Conservation (phyloP, 371 early-diverging fungal genomes). For the Rhizopus sp. region DNA sequence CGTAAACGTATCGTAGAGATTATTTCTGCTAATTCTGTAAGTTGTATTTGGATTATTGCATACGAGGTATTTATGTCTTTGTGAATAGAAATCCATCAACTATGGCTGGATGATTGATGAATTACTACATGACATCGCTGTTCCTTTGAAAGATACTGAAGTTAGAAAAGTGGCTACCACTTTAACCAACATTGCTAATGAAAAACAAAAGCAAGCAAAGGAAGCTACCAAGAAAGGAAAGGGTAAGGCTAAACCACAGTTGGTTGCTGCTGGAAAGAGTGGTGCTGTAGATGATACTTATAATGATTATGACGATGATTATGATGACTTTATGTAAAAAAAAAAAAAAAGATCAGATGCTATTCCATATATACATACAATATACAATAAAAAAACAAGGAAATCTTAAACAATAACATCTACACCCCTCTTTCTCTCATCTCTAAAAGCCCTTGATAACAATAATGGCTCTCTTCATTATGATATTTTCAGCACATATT, state of each 20-base stretch:
- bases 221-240: slow-evolving; percentile 76
- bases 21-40: slow-evolving; percentile 72
- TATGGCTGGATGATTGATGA: slow-evolving; percentile 77
- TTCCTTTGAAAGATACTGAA: slow-evolving; percentile 82
- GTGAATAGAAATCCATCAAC: slow-evolving; percentile 48
- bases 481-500: too few relatives aligned
- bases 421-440: too few relatives aligned
- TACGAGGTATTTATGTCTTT: neutral
- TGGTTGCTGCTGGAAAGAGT: slow-evolving; percentile 52
- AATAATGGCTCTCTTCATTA: too few relatives aligned
- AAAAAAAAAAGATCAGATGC: slow-evolving; percentile 13
- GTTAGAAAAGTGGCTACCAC: slow-evolving; percentile 77
- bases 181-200: slow-evolving; percentile 83
- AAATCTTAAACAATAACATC: too few relatives aligned
- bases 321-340: slow-evolving; percentile 82
- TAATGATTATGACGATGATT: slow-evolving; percentile 63
- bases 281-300: slow-evolving; percentile 41
- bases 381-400: too few relatives aligned
- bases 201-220: slow-evolving; percentile 82
- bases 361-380: neutral
- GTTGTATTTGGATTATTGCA: neutral
- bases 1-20: slow-evolving; percentile 67
- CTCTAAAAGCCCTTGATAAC: too few relatives aligned
- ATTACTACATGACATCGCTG: slow-evolving; percentile 76
- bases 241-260: slow-evolving; percentile 57